Percentiles rank a stretch among this genome's conserved stretches.
Conservation (phyloP, 2,329 filamentous ascomycete genomes). For the Aureobasidium leucospermi region DNA sequence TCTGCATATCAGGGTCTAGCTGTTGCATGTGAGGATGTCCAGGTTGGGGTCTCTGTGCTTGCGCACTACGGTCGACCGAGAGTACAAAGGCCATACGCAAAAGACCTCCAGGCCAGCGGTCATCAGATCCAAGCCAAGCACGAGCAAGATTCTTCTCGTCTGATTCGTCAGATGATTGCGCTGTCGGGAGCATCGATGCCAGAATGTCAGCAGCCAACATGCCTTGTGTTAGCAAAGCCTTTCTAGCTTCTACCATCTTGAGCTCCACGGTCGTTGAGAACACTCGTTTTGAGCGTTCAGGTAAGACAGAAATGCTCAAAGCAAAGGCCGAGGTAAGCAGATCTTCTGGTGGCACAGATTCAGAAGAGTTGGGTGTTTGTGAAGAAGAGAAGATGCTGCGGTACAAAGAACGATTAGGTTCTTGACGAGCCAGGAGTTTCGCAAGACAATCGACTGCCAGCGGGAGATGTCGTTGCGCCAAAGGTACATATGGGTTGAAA, state of each 20-base stretch:
- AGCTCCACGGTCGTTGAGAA: conserved; percentile 36
- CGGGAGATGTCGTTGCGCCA: conserved; percentile 78
- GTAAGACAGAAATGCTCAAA: conserved; percentile 76
- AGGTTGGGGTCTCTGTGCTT: conserved; percentile 17
- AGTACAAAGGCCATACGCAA: conserved; percentile 68
- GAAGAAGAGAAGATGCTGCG: conserved; percentile 69
- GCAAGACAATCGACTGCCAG: conserved; percentile 84
- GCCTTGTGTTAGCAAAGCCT: conserved; percentile 86
- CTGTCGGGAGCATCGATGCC: conserved; percentile 53
- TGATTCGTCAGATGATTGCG: conserved; percentile 10
- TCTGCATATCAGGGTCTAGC: conserved; percentile 23
- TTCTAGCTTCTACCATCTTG: conserved; percentile 70
- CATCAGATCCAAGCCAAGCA: conserved; percentile 74
- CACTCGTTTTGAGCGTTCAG: conserved; percentile 53
- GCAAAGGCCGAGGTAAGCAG: conserved; percentile 82
- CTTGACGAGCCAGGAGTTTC: conserved; percentile 85
- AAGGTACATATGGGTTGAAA: conserved; percentile 42
- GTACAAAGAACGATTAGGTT: conserved; percentile 83
- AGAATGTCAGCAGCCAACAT: conserved; percentile 86
- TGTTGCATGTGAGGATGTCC: conserved; percentile 17
- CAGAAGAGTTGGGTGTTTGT: conserved; percentile 22
- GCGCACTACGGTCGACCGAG: conserved; percentile 26
- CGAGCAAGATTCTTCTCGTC: conserved; percentile 54
- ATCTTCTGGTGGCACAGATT: conserved; percentile 51
- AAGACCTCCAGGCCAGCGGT: conserved; percentile 76